phyloP scores from a whole-genome alignment of 345 rosid species.

The Dipteronia sinensis region DNA sequence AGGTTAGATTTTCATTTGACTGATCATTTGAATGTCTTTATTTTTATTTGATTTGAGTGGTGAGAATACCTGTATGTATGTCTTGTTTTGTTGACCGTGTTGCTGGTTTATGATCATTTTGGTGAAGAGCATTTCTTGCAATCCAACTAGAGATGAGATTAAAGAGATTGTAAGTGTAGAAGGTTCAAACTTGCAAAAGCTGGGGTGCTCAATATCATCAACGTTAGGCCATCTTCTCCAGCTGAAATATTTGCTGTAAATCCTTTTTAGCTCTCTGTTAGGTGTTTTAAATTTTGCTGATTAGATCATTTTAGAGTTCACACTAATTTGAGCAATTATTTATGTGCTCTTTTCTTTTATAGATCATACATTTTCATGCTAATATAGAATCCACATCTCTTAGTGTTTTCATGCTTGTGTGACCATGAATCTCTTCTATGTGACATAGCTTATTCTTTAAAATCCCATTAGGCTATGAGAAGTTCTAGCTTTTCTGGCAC shows the following conservation, averaged over 20 bases:
- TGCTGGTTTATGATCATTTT: conserved; percentile 78
- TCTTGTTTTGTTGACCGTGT: conserved; percentile 2
- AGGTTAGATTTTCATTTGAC: conserved; percentile 38
- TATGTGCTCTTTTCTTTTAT: not conserved
- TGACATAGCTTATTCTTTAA: no score
- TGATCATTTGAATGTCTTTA: not conserved
- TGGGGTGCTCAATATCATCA: conserved; percentile 73
- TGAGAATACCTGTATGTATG: not conserved
- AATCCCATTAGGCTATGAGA: no score
- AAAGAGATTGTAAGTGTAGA: conserved; percentile 50
- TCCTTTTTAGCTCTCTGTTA: not conserved
- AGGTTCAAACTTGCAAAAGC: conserved; percentile 70
- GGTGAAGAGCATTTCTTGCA: conserved; percentile 51
- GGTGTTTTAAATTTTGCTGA: not conserved
- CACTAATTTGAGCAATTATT: not conserved
- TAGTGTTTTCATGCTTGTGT: no score
- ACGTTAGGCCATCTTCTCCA: conserved; percentile 51
- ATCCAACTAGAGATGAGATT: conserved; percentile 64
- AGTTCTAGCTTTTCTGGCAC: not conserved
- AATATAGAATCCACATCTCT: no score
- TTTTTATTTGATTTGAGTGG: not conserved
- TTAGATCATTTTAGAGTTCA: not conserved
- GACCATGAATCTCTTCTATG: no score
- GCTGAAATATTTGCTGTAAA: conserved; percentile 65
- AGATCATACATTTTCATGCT: not conserved